Evolutionary conservation across 192 early-diverging fungal species (phyloP), one percentile per base, ranked within the genome.

Genomic region (Mortierella alpina): DNA sequence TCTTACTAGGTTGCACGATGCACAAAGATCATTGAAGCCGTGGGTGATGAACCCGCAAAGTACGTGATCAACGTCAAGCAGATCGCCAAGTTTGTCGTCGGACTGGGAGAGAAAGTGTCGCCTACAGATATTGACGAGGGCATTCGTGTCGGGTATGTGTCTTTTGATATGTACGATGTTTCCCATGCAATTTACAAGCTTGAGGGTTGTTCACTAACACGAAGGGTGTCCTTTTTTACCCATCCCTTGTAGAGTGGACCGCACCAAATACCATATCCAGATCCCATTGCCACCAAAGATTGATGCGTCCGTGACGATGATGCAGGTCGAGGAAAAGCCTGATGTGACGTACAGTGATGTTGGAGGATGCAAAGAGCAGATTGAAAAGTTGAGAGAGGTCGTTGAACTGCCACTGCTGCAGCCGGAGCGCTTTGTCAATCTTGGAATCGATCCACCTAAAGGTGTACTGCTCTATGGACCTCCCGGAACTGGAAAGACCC

Each of bases 291-390:
- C 98, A 54, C 98, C 98, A 75, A 96, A 95, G 88, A 99, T 99
- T 63, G 98, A 99, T 82, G 95, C 98, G 31, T 94, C 96, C 0
- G 95, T 95, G 52, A 99, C 98, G 12, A 99, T 99, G 98, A 99
- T 99, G 98, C 97, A 98, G 83, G 96, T 99, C 41, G 98, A 99
- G 82, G 98, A 99, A 83, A 99, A 99, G 84, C 98, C 98, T 4
- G 98, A 99, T 88, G 96, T 99, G n/a, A 99, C 98, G 11, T 99
- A 99, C 70, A 90, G 90, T 57, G 97, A 99, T 86, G 95, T 99
- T n/a, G 98, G 98, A 79, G 98, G 98, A 49, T 97, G 98, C 89
- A 99, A 99, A 82, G 98, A 99, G 78, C 97, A 99, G 83, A 99
- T 99, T 85, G 98, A 99, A 75, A 98, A 99, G 90, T 86, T 99